Evolutionary conservation across 208 protist species (phyloP), one percentile per base, ranked within the genome.

Genomic region (Leishmania lainsoni): DNA sequence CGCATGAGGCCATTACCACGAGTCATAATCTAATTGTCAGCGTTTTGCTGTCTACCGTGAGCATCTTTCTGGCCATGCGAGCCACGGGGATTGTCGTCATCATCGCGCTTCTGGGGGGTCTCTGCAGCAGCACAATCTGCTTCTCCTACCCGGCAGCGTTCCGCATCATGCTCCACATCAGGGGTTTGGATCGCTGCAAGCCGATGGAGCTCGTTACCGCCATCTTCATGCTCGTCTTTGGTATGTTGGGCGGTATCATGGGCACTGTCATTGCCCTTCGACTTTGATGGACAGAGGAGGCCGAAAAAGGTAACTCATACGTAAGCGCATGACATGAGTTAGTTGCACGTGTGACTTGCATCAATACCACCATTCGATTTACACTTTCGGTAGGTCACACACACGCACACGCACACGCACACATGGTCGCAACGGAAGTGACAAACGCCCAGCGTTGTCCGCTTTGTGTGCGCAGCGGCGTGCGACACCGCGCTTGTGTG

Each of bases 41-140:
- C 52, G 69, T 93, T 5, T 59, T 92, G 20, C 88, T 96, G 20
- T 91, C 83, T n/a, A 83, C 82, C 6, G 63, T 85, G 16, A 94
- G 88, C 75, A 65, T 96, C 35, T 69, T 89, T 9, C 81, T 86
- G 22, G 92, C 92, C 29, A 69, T 94, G 49, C 79, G 91, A 20
- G 78, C 85, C 51, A 87, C 87, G 3, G 87, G 91, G 20, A 87
- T 96, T 32, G 89, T 92, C 29, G 83, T 86, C n/a, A 87, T 96
- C 45, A 90, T 96, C 39, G 87, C 92, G 14, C 78, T 94, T 22
- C 86, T 96, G 0, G 92, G 92, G 29, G 90, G 89, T 51, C 29
- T 94, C 39, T 96, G 92, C 72, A 93, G 89, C 80, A 89, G 84
- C 77, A 93, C 84, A 65, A 75, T 96, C 75, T 96, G 92, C 86